Evolutionary conservation across 1,284 basidiomycete species (phyloP).

Genomic region (Xerocomus amazonicus): DNA sequence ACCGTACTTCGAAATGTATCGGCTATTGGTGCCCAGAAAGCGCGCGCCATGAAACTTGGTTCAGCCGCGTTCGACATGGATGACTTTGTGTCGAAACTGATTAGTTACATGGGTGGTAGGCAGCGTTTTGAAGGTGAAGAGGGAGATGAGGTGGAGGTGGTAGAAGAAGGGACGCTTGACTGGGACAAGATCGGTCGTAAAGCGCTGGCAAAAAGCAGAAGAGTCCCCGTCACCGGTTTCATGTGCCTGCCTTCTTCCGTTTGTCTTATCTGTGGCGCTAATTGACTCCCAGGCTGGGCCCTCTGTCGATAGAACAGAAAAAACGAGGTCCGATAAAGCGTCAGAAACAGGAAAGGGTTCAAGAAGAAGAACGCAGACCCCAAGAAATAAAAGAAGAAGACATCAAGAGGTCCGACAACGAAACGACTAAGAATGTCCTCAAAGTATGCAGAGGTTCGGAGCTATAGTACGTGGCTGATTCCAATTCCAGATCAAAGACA

Average conservation of each 20-base stretch:
- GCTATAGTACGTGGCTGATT: slow-evolving; percentile 1
- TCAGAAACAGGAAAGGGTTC: slow-evolving; percentile 68
- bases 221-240: slow-evolving; percentile 72
- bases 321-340: slow-evolving; percentile 58
- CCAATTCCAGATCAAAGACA: slow-evolving; percentile 46
- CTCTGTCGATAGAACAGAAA: slow-evolving; percentile 74
- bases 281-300: slow-evolving; percentile 59
- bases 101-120: slow-evolving; percentile 68
- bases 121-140: slow-evolving; percentile 47
- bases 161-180: slow-evolving; percentile 47
- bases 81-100: slow-evolving; percentile 72
- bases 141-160: slow-evolving; percentile 43
- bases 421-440: slow-evolving; percentile 77
- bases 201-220: slow-evolving; percentile 68
- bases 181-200: slow-evolving; percentile 76
- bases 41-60: slow-evolving; percentile 81
- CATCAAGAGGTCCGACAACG: slow-evolving; percentile 72
- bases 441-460: slow-evolving; percentile 39
- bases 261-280: neutral
- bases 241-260: slow-evolving; percentile 54
- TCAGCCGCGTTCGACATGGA: slow-evolving; percentile 80
- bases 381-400: slow-evolving; percentile 76
- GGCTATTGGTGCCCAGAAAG: slow-evolving; percentile 70
- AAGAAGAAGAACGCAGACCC: slow-evolving; percentile 62
- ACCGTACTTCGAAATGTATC: slow-evolving; percentile 68